phyloP scores from a whole-genome alignment of 805 yeast genomes.

The Teunomyces gatunensis region DNA sequence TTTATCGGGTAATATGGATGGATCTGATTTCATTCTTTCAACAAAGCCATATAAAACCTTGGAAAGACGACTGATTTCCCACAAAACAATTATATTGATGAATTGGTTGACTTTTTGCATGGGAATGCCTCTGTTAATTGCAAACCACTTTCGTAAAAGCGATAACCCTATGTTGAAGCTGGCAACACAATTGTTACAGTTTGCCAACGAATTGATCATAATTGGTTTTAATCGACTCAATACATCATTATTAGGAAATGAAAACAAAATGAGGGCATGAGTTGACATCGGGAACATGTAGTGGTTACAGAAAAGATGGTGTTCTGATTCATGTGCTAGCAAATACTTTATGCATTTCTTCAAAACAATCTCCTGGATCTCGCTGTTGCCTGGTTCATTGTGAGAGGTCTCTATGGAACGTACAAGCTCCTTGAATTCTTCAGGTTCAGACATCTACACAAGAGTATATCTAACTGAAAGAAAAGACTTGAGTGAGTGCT shows the following conservation, averaged over 20 bases:
- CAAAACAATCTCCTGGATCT: conserved; percentile 26
- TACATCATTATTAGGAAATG: conserved; percentile 52
- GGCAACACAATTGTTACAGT: conserved; percentile 54
- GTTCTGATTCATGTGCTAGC: conserved; percentile 12
- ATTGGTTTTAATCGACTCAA: conserved; percentile 41
- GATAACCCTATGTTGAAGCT: conserved; percentile 55
- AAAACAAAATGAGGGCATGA: conserved; percentile 57
- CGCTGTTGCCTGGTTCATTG: conserved; percentile 23
- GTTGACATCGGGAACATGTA: conserved; percentile 47
- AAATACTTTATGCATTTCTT: conserved; percentile 24
- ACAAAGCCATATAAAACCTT: conserved; percentile 7
- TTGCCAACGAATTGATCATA: conserved; percentile 38
- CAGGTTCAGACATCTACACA: conserved; percentile 13
- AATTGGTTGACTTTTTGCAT: conserved; percentile 29
- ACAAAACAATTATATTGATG: conserved; percentile 30
- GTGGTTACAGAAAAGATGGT: conserved; percentile 60
- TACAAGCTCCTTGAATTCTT: conserved; percentile 22
- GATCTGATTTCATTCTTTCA: not conserved
- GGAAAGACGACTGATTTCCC: conserved; percentile 28
- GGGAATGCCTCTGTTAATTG: conserved; percentile 45
- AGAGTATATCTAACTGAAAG: not conserved
- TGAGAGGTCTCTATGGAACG: conserved; percentile 23
- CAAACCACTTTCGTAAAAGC: conserved; percentile 49
- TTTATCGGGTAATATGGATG: not conserved
- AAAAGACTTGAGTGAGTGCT: not conserved